phyloP scores from a whole-genome alignment of 108 stramenopile species.

The Nitzschia sp. region DNA sequence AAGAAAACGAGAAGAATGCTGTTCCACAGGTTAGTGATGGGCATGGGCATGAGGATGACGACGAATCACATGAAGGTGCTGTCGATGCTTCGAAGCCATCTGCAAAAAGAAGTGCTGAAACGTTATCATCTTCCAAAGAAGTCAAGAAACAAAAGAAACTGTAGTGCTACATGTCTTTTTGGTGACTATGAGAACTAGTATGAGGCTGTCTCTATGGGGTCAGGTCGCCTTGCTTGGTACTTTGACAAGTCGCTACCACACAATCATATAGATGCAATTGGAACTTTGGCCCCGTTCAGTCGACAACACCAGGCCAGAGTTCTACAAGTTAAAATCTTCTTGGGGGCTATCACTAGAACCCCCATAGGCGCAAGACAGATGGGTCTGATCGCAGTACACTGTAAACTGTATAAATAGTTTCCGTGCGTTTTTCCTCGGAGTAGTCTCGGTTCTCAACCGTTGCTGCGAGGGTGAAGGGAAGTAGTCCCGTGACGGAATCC shows the following conservation, averaged over 20 bases:
- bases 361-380: constrained; percentile 16
- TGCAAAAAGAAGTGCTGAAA: too few relatives aligned
- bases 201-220: too few relatives aligned
- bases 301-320: not conserved
- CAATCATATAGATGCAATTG: too few relatives aligned
- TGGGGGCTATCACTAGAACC: constrained; percentile 2
- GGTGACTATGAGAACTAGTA: too few relatives aligned
- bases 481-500: constrained; percentile 22
- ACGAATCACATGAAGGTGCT: constrained; percentile 17
- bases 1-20: constrained; percentile 48
- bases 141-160: too few relatives aligned
- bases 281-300: not conserved
- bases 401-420: constrained; percentile 15
- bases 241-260: too few relatives aligned
- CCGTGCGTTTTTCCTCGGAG: not conserved
- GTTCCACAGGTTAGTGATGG: not conserved
- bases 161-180: too few relatives aligned
- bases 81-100: not conserved
- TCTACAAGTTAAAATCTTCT: not conserved
- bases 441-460: not conserved
- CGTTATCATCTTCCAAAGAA: too few relatives aligned
- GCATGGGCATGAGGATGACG: constrained; percentile 22
- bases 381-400: constrained; percentile 10
- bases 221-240: too few relatives aligned
- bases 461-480: constrained; percentile 36